Percentiles rank a stretch among this genome's conserved stretches.
Conservation (phyloP, 1,284 basidiomycete species). For the Ganoderma lingzhi region DNA sequence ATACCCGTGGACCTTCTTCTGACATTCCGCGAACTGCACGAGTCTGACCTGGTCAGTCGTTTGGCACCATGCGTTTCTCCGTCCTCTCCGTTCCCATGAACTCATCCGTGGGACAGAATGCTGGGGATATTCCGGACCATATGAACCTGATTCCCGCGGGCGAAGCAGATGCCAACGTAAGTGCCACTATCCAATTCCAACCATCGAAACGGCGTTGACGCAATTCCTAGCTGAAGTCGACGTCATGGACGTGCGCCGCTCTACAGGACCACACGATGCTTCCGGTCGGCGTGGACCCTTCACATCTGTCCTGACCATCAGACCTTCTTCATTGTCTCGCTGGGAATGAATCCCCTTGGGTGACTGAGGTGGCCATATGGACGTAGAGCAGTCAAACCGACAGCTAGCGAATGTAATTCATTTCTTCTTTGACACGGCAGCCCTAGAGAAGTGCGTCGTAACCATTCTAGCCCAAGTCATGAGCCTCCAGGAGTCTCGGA, state of each 20-base stretch:
- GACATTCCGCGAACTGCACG: slow-evolving; percentile 73
- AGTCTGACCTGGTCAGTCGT: slow-evolving; percentile 59
- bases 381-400: slow-evolving; percentile 6
- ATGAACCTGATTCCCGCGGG: slow-evolving; percentile 75
- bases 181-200: background rate
- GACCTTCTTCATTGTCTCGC: background rate
- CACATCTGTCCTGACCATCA: slow-evolving; percentile 37
- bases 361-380: slow-evolving; percentile 5
- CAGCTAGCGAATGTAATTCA: slow-evolving; percentile 13
- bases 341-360: slow-evolving; percentile 3
- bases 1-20: slow-evolving; percentile 73
- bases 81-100: slow-evolving; percentile 13
- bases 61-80: background rate
- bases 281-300: slow-evolving; percentile 57
- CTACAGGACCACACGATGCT: slow-evolving; percentile 58
- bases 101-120: slow-evolving; percentile 55
- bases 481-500: background rate
- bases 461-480: background rate
- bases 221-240: slow-evolving; percentile 48
- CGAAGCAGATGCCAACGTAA: slow-evolving; percentile 51
- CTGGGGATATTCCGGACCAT: slow-evolving; percentile 67
- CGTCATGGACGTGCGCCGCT: slow-evolving; percentile 46
- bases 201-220: slow-evolving; percentile 16
- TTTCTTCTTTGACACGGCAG: slow-evolving; percentile 1
- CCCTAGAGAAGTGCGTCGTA: slow-evolving; percentile 7